Conservation (phyloP, 1,284 basidiomycete genomes). For the Exobasidium rhododendri region DNA sequence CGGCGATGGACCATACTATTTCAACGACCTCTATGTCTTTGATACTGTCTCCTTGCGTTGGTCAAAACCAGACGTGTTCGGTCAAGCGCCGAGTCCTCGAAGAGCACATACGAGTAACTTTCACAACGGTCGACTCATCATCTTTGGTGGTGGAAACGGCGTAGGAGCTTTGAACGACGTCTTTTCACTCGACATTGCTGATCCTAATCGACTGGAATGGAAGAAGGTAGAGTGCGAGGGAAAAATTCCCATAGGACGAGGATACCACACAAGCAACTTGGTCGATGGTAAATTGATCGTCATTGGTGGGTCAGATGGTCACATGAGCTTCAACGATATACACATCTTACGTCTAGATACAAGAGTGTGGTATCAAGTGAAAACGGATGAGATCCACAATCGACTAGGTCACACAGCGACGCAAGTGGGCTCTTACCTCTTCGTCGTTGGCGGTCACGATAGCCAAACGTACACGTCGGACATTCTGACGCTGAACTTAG, state of each 20-base stretch:
- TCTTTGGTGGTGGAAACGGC: slow-evolving; percentile 90
- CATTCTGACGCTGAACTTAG: slow-evolving; percentile 78
- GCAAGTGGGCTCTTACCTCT: slow-evolving; percentile 88
- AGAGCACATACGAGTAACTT: slow-evolving; percentile 82
- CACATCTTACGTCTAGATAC: slow-evolving; percentile 80
- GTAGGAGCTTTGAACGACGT: slow-evolving; percentile 82
- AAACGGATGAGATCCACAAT: slow-evolving; percentile 63
- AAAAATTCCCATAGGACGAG: slow-evolving; percentile 63
- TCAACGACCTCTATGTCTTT: slow-evolving; percentile 70
- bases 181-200: slow-evolving; percentile 75
- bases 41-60: slow-evolving; percentile 62
- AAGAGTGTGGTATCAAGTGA: slow-evolving; percentile 67
- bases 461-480: slow-evolving; percentile 73
- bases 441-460: slow-evolving; percentile 84
- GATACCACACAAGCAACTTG: slow-evolving; percentile 85
- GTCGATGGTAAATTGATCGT: slow-evolving; percentile 79
- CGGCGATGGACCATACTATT: slow-evolving; percentile 68
- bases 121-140: slow-evolving; percentile 70
- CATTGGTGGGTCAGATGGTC: slow-evolving; percentile 65
- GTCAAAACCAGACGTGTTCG: slow-evolving; percentile 33
- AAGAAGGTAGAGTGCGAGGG: slow-evolving; percentile 50
- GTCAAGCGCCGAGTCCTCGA: slow-evolving; percentile 63
- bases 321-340: slow-evolving; percentile 73
- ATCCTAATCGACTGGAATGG: slow-evolving; percentile 65
- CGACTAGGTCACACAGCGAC: slow-evolving; percentile 82